Conservation (phyloP, 306 rosid species). For the Pachyrhizus erosus region DNA sequence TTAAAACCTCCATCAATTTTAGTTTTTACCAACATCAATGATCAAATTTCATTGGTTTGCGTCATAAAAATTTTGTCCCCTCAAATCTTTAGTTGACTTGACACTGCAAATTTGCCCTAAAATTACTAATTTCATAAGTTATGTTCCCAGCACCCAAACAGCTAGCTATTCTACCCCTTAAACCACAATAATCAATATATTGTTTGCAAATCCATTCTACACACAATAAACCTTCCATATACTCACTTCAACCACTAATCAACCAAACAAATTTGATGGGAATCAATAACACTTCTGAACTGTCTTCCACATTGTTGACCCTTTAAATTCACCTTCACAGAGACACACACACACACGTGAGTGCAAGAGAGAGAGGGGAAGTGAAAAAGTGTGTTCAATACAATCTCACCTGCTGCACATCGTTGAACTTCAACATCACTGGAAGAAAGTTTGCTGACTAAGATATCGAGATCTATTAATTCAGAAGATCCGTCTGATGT, state of each 20-base stretch:
- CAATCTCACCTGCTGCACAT: conserved; percentile 69
- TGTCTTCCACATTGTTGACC: conserved; percentile 18
- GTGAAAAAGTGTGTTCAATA: not conserved
- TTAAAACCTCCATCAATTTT: not conserved
- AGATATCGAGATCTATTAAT: conserved; percentile 56
- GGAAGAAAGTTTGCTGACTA: conserved; percentile 67
- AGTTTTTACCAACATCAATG: not conserved
- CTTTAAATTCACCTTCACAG: not conserved
- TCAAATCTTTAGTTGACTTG: not conserved
- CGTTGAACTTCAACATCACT: conserved; percentile 61
- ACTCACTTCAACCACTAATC: conserved; percentile 9
- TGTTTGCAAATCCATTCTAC: conserved; percentile 13
- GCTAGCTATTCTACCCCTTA: conserved; percentile 2
- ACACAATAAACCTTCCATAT: conserved; percentile 15
- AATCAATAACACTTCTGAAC: not conserved
- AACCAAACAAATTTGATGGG: conserved; percentile 14
- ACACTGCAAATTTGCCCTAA: not conserved
- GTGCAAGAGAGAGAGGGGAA: not conserved
- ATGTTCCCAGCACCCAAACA: conserved; percentile 10
- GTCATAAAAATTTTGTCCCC: not conserved
- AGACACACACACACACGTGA: not conserved
- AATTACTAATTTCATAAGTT: conserved; percentile 3
- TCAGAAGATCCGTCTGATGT: conserved; percentile 64
- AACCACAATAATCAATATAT: conserved; percentile 7
- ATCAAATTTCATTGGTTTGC: not conserved